phyloP scores from a whole-genome alignment of 2,329 filamentous ascomycete genomes.

The Botrytis byssoidea region DNA sequence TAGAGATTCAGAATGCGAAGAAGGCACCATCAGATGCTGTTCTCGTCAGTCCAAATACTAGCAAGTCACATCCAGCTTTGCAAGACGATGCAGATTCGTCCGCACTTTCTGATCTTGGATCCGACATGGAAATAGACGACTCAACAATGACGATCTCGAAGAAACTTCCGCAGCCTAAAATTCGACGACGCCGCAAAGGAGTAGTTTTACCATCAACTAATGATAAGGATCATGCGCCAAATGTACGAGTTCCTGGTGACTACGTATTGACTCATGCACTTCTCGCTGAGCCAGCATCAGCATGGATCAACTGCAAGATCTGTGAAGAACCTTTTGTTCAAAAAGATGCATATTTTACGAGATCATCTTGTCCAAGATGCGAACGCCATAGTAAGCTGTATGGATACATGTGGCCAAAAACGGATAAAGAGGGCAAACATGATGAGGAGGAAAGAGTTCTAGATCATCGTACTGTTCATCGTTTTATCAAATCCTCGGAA shows the following conservation, averaged over 20 bases:
- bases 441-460: conserved; percentile 68
- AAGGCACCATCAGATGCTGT: neutral
- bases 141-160: conserved; percentile 21
- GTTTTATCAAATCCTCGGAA: conserved; percentile 72
- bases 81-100: conserved; percentile 20
- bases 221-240: conserved; percentile 33
- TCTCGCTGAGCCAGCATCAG: conserved; percentile 70
- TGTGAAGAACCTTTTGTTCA: conserved; percentile 85
- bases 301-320: conserved; percentile 85
- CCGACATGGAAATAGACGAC: conserved; percentile 24
- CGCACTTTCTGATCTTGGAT: conserved; percentile 20
- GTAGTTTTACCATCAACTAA: conserved; percentile 24
- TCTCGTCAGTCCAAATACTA: conserved; percentile 1
- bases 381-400: conserved; percentile 96
- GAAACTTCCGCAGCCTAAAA: conserved; percentile 22
- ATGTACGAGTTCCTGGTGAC: conserved; percentile 63
- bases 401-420: conserved; percentile 95
- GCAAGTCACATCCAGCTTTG: conserved; percentile 6
- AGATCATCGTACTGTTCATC: conserved; percentile 84
- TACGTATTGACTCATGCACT: conserved; percentile 79
- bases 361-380: conserved; percentile 83
- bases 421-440: conserved; percentile 70
- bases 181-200: conserved; percentile 25
- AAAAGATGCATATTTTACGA: conserved; percentile 81
- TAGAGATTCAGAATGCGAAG: neutral